Base-by-base conservation (phyloP, 2,329 filamentous ascomycete species). In the Aspergillus amoenus region DNA sequence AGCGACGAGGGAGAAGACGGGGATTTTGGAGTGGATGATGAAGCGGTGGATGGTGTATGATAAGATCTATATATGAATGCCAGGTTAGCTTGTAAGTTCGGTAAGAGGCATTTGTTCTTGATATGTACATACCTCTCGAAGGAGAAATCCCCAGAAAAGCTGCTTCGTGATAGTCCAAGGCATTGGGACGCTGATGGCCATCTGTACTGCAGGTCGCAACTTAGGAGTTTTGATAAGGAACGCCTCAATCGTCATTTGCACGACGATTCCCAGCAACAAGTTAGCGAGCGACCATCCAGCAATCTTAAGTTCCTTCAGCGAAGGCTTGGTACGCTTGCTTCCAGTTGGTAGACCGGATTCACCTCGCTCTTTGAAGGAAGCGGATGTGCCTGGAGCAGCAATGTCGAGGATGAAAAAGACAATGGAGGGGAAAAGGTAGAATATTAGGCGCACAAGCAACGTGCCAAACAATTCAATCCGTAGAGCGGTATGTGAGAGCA, bases 391-490 rank as follows among this genome's bases (percentile, higher is more conserved):
- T 0, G 93, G 91, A 0, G 92, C 66, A 1, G 84, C 70, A 3
- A 83, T 79, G 70, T 96, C 92, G 68, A 96, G 88, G 3, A 86
- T 67, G 2, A 94, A 84, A 66, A 91, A 91, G 12, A 88, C 59
- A 0, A 90, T 71, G 0, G 90, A 90, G 0, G 92, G 92, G 0
- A 90, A 52, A 2, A 94, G 77, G 75, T 87, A 95, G 67, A 93
- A 86, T 4, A 90, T 63, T 9, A 87, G 57, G 42, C 90, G 87
- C 48, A 92, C 78, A 22, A 84, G 82, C 5, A 90, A 71, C 0
- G 88, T 87, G 55, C 87, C 90, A 52, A 89, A 78, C 1, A 94
- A 71, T 71, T 96, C 91, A 56, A 96, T 84, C 57, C 85, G 83
- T 15, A 94, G 78, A 0, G 90, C 86, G 1, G 88, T 81, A 66